These are phyloP conservation scores for Blepharisma japonicum DNA, from an alignment of 73 alveolate genomes.

Conservation along the genomic window DNA sequence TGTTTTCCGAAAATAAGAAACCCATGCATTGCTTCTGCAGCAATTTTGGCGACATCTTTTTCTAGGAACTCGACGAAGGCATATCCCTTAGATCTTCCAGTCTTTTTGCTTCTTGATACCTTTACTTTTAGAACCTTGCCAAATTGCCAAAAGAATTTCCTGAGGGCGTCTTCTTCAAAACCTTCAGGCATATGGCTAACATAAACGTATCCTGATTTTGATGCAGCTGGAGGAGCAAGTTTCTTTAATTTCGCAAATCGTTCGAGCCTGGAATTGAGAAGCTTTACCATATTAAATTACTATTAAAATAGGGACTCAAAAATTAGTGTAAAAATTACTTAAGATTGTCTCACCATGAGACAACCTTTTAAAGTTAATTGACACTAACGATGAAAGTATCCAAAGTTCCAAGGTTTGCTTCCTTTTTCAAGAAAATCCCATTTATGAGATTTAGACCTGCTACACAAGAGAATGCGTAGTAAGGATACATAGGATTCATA, in stretches of 20 bases:
- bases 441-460: no score
- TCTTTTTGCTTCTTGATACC: slow-evolving; percentile 79
- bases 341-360: no score
- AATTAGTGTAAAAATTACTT: no score
- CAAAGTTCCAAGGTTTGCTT: no score
- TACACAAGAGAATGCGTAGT: no score
- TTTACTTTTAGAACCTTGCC: slow-evolving; percentile 81
- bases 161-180: slow-evolving; percentile 79
- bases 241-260: slow-evolving; percentile 13
- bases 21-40: slow-evolving; percentile 91
- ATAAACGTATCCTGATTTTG: slow-evolving; percentile 51
- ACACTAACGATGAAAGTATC: no score
- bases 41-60: slow-evolving; percentile 84
- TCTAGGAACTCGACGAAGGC: slow-evolving; percentile 90
- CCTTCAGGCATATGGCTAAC: slow-evolving; percentile 98
- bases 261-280: slow-evolving; percentile 27
- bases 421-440: no score
- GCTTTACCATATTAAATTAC: slow-evolving; percentile 8
- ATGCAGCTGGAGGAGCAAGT: slow-evolving; percentile 15
- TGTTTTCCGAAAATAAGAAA: slow-evolving; percentile 81
- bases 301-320: no score
- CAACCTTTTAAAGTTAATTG: no score
- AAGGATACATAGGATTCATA: no score
- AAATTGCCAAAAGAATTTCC: slow-evolving; percentile 89
- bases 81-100: slow-evolving; percentile 94